Evolutionary conservation across 345 rosid species (phyloP), one percentile per base, ranked within the genome.

Genomic region (Chamaenerion angustifolium): DNA sequence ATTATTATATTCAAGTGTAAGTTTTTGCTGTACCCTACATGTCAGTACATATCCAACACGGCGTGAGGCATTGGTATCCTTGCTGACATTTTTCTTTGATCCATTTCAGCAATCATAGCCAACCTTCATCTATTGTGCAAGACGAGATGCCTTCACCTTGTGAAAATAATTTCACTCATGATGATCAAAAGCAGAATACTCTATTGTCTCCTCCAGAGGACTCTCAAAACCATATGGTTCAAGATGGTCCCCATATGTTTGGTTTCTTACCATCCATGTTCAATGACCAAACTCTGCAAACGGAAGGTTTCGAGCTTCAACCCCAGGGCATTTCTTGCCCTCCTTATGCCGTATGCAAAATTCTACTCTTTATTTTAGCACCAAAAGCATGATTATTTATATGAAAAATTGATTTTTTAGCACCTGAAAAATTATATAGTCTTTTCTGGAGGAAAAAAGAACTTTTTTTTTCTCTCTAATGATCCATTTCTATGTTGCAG

Each of bases 191-290:
- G 67, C 74, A 62, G 65, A 81, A 72, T 48, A 52, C 43, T 42
- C 58, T 64, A 48, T 16, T 59, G 56, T 61, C 37, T 3, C 7
- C 66, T 65, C 45, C 70, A 57, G 79, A 75, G 68, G 55, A 58
- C 57, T 72, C 80, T 63, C 81, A 65, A 55, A 72, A 65, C 42
- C 52, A 68, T 11, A 18, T 61, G 61, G 59, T 71, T 67, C 83
- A 74, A 58, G 71, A 78, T 66, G 76, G 51, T 40, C 84, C 77
- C 17, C 76, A 71, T n/a, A n/a, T n/a, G n/a, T 71, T 75, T 61
- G 79, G 76, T 49, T 63, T 82, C 44, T 64, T 77, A 45, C 68
- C 92, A 48, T 54, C 78, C 16, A 43, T 74, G 16, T 51, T 7
- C 37, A 31, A 7, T 82, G 45, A 68, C 68, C 11, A 66, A 71